phyloP scores from a whole-genome alignment of 2,329 filamentous ascomycete species.

The Capronia americana region DNA sequence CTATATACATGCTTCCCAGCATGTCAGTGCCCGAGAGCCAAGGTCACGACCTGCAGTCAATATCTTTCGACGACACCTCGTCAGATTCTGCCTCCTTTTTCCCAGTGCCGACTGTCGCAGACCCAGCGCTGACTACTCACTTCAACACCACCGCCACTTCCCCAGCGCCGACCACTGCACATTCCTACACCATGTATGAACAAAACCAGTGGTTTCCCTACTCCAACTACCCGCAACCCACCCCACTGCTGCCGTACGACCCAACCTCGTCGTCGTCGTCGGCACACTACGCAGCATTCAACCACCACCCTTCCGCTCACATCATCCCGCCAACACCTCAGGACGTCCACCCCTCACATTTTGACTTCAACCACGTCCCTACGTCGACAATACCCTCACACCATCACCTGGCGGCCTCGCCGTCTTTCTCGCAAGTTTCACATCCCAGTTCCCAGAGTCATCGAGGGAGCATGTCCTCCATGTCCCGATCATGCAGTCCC shows the following conservation, averaged over 20 bases:
- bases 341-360: conserved; percentile 32
- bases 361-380: conserved; percentile 36
- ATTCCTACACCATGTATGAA: conserved; percentile 36
- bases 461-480: conserved; percentile 33
- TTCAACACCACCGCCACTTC: conserved; percentile 19
- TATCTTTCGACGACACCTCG: conserved; percentile 34
- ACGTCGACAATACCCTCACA: conserved; percentile 25
- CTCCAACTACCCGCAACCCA: conserved; percentile 32
- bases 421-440: conserved; percentile 35
- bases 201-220: conserved; percentile 35
- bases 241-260: conserved; percentile 34
- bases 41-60: conserved; percentile 29
- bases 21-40: conserved; percentile 29
- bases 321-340: conserved; percentile 39
- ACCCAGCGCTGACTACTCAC: conserved; percentile 29
- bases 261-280: conserved; percentile 22
- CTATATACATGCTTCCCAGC: conserved; percentile 31
- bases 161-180: conserved; percentile 5
- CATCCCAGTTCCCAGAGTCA: conserved; percentile 29
- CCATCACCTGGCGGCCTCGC: conserved; percentile 31
- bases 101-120: conserved; percentile 30
- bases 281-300: conserved; percentile 19
- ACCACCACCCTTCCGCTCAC: conserved; percentile 29
- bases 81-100: conserved; percentile 36
- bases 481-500: conserved; percentile 39